These are phyloP conservation scores for Achaetomiella virescens DNA, from an alignment of 495 filamentous ascomycete genomes.

Conservation along the genomic window DNA sequence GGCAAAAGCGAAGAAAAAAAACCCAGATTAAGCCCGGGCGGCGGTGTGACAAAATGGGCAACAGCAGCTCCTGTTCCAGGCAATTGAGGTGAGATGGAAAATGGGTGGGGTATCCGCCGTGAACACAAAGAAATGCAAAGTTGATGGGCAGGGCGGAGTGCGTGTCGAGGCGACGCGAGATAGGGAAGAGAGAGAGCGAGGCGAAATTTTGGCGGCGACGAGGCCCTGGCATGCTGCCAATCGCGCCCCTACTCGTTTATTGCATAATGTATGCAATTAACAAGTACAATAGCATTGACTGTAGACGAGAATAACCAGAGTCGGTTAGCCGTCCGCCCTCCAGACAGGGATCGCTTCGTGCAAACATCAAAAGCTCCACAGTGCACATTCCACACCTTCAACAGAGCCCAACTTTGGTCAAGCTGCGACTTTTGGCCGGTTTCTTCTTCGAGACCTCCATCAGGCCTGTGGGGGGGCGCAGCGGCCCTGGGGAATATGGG, in stretches of 20 bases:
- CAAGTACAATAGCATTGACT: no score
- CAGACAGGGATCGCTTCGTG: no score
- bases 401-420: no score
- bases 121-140: conserved; percentile 7
- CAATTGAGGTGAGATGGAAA: conserved; percentile 3
- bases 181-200: conserved; percentile 2
- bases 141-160: background rate
- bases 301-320: no score
- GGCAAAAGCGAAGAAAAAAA: background rate
- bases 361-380: no score
- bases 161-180: conserved; percentile 3
- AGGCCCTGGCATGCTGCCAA: conserved; percentile 2
- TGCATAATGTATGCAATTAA: background rate
- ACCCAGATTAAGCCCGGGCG: background rate
- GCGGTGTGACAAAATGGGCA: background rate
- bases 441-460: no score
- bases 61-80: background rate
- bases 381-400: no score
- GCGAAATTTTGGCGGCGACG: conserved; percentile 18
- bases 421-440: no score
- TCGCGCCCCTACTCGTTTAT: conserved; percentile 10
- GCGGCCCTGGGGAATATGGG: no score
- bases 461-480: no score
- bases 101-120: conserved; percentile 10
- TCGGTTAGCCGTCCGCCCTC: no score